These are phyloP conservation scores for Amanita molliuscula DNA, from an alignment of 768 basidiomycete genomes.

Conservation along the genomic window DNA sequence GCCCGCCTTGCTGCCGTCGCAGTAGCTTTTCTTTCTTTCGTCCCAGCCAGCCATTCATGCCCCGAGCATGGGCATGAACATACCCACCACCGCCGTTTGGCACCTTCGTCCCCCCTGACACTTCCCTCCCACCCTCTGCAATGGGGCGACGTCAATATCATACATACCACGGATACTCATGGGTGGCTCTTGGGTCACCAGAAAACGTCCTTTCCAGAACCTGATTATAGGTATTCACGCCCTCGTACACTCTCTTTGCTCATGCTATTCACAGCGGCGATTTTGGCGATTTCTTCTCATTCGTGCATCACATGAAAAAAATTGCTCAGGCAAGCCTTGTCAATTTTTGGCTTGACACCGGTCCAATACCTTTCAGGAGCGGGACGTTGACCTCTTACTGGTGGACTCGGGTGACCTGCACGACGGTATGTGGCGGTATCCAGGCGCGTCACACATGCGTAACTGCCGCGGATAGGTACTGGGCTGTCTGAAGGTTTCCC, in stretches of 20 bases:
- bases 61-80: conserved; percentile 17
- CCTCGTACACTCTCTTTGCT: not conserved
- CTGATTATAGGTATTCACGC: conserved; percentile 51
- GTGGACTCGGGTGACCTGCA: conserved; percentile 78
- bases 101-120: conserved; percentile 31
- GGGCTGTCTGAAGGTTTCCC: conserved; percentile 73
- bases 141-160: conserved; percentile 87
- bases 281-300: conserved; percentile 78
- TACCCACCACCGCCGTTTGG: conserved; percentile 23
- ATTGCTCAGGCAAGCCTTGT: conserved; percentile 40
- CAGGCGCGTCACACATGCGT: not conserved
- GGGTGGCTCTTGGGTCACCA: conserved; percentile 72
- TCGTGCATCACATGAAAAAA: conserved; percentile 72
- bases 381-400: conserved; percentile 74
- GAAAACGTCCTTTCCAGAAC: conserved; percentile 60
- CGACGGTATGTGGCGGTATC: conserved; percentile 33
- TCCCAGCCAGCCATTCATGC: conserved; percentile 12
- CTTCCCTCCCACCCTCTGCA: conserved; percentile 57
- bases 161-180: conserved; percentile 81
- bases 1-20: not conserved
- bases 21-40: not conserved
- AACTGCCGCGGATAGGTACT: conserved; percentile 35
- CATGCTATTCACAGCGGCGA: conserved; percentile 19
- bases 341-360: not conserved
- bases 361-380: conserved; percentile 25